Evolutionary conservation across 2,329 filamentous ascomycete species (phyloP).

Genomic region (Dothistroma pini): DNA sequence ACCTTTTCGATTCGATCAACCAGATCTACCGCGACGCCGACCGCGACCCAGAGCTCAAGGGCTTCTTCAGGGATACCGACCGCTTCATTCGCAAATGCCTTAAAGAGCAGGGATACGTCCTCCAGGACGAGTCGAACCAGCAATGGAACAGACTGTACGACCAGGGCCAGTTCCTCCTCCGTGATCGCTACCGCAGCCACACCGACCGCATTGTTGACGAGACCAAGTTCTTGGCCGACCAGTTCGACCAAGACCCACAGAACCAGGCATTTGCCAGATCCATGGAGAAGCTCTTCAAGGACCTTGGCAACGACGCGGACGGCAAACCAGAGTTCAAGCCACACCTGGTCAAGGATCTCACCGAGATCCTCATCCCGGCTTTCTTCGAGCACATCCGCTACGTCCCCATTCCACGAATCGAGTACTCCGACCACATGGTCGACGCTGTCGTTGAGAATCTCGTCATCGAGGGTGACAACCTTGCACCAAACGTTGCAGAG

Average conservation of each 20-base stretch:
- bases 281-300: slow-evolving; percentile 78
- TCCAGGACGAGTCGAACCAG: slow-evolving; percentile 72
- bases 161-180: slow-evolving; percentile 77
- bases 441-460: slow-evolving; percentile 93
- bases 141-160: slow-evolving; percentile 87
- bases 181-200: slow-evolving; percentile 80
- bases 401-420: slow-evolving; percentile 88
- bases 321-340: slow-evolving; percentile 90
- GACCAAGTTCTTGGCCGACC: slow-evolving; percentile 79
- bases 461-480: slow-evolving; percentile 92
- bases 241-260: slow-evolving; percentile 84
- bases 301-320: slow-evolving; percentile 81
- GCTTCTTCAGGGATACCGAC: slow-evolving; percentile 82
- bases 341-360: slow-evolving; percentile 84
- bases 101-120: slow-evolving; percentile 84
- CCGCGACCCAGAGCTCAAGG: slow-evolving; percentile 75
- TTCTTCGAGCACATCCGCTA: slow-evolving; percentile 84
- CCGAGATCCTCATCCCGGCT: slow-evolving; percentile 77
- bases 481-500: slow-evolving; percentile 89
- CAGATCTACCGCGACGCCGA: slow-evolving; percentile 85
- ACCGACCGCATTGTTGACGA: slow-evolving; percentile 86
- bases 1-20: slow-evolving; percentile 80
- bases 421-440: slow-evolving; percentile 78
- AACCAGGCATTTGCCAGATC: slow-evolving; percentile 77
- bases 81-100: slow-evolving; percentile 76